Evolutionary conservation across 2,329 filamentous ascomycete genomes (phyloP), one percentile per base, ranked within the genome.

Genomic region (Cryoendolithus antarcticus): DNA sequence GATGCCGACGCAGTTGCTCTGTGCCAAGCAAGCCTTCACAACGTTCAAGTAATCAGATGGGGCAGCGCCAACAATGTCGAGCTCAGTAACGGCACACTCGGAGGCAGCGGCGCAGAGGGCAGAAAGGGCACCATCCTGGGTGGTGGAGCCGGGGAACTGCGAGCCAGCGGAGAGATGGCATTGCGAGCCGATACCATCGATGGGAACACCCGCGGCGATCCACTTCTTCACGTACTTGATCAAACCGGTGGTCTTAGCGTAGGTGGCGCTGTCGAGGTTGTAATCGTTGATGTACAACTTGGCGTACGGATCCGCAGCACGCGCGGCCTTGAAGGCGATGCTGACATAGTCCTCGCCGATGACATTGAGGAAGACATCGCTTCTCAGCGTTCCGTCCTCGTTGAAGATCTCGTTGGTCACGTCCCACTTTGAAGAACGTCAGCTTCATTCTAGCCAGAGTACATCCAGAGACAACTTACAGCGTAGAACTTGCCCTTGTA

Each of bases 261-360:
- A 70, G 47, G 50, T 67, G 11, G 77, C 68, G 32, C 59, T 65
- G 61, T 82, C 79, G 38, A 82, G 70, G 63, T 68, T 70, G 56
- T 67, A 69, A 53, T 86, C 80, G 60, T 86, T 86, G 62, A 85
- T 82, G 65, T 82, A 86, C 28, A 85, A 67, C 61, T 79, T 80
- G 2, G 76, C 78, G 40, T 60, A 51, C 2, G 80, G 77, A 56
- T 85, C 81, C 9, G 77, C 79, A 6, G 67, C 66, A 37, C 73
- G 71, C 12, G 82, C 81, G 8, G 80, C 74, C 38, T 72, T 67
- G 62, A 85, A 86, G 29, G 80, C 80, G 50, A 82, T 79, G 13
- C 66, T 64, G 38, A 86, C 74, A 53, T 80, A 84, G 56, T 72
- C 71, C 61, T 83, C 78, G 33, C 80, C 80, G 4, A 85, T 69